Conservation (phyloP, 2,329 filamentous ascomycete genomes). For the Nigrospora sphaerica region DNA sequence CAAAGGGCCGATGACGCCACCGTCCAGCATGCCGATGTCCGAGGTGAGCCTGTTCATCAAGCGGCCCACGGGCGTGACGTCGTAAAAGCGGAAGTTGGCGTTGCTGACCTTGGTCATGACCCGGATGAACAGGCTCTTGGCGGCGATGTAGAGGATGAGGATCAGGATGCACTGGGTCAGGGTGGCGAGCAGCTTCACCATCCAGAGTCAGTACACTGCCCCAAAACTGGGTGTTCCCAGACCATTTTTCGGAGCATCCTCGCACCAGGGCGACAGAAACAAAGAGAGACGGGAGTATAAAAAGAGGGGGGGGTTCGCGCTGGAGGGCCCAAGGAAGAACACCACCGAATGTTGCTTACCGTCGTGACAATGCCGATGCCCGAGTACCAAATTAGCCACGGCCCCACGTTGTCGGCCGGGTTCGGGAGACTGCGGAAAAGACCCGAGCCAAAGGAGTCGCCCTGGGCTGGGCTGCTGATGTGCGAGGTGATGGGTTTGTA, state of each 20-base stretch:
- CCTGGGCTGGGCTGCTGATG: neutral
- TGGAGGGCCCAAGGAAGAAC: no score
- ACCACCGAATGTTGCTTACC: constrained; percentile 17
- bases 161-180: constrained; percentile 62
- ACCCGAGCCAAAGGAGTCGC: constrained; percentile 9
- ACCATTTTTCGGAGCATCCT: no score
- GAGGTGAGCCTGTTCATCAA: constrained; percentile 90
- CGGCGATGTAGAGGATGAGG: constrained; percentile 72
- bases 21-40: constrained; percentile 84
- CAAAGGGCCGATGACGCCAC: constrained; percentile 71
- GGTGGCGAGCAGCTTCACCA: constrained; percentile 14
- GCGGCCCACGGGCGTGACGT: constrained; percentile 80
- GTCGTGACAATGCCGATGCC: constrained; percentile 57
- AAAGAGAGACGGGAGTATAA: no score
- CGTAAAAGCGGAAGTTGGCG: constrained; percentile 85
- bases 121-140: constrained; percentile 64
- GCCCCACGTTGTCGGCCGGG: constrained; percentile 58
- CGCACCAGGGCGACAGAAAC: no score
- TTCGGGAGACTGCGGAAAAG: constrained; percentile 51
- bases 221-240: no score
- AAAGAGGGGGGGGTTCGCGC: no score
- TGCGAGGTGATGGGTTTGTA: constrained; percentile 37
- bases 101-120: constrained; percentile 68
- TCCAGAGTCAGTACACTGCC: constrained; percentile 24
- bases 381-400: constrained; percentile 70